Evolutionary conservation across 1,284 basidiomycete genomes (phyloP), one percentile per base, ranked within the genome.

Genomic region (Fomitiporia mediterranea): DNA sequence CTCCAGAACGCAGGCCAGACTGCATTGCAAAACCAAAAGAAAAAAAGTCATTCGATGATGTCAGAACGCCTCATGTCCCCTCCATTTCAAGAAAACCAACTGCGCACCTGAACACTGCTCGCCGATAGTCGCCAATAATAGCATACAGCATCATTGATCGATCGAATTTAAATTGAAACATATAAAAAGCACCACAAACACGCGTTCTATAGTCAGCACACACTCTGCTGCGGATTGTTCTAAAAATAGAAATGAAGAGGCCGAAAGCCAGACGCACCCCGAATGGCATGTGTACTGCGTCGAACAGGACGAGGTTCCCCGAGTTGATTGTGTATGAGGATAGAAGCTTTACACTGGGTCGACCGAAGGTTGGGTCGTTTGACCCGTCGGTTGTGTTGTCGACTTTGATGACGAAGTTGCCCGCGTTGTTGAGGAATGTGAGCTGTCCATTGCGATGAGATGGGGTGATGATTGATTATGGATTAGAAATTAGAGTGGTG

Each of bases 1-100:
- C 69, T 67, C 70, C 68, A 71, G 60, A 68, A 73, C 6, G 77
- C 75, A 25, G 74, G 75, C 75, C 75, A 77, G 25, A 60, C 59
- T 42, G 39, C 43, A 46, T 27, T 15, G 19, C 39, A 52, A 43
- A 13, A 9, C 19, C 15, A 40, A 19, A 17, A 40, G 21, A 40
- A 40, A 13, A 15, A 40, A 40, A 40, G 15, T 13, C 17, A 21
- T 25, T 15, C 8, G 8, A 23, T 40, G n/a, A n/a, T n/a, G n/a
- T n/a, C n/a, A n/a, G n/a, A 46, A 7, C 34, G 28, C 13, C 13
- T 49, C 44, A 47, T 28, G 3, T 5, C 11, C 17, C 17, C 11
- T 49, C 11, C 28, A 3, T 19, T n/a, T 9, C 27, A 39, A 37
- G 38, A 25, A 52, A 39, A 23, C 19, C 27, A 23, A 11, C 13